A percentile compares a stretch with the other conserved stretches of the same genome.
These are phyloP conservation scores for Tephrocybe sp. DNA, from an alignment of 768 basidiomycete genomes.

Conservation along the genomic window DNA sequence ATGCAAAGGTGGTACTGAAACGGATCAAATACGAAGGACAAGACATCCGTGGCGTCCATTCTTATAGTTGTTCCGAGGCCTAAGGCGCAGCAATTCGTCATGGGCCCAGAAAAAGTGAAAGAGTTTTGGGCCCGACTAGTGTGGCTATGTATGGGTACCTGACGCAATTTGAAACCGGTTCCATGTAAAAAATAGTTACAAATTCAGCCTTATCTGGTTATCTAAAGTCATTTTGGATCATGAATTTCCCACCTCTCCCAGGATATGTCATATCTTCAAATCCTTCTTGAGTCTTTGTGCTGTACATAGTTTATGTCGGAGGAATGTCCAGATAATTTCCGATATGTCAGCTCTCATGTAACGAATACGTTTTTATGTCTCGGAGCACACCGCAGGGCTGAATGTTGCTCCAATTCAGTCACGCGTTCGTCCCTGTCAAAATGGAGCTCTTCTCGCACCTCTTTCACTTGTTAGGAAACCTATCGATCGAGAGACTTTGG, in stretches of 20 bases:
- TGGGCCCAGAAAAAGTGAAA: background rate
- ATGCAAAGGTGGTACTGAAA: conserved; percentile 25
- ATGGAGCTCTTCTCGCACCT: background rate
- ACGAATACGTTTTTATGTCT: background rate
- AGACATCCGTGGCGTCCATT: conserved; percentile 27
- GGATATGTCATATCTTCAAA: background rate
- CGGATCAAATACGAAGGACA: conserved; percentile 34
- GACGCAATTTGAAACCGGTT: background rate
- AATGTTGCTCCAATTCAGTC: background rate
- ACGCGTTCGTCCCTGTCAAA: background rate
- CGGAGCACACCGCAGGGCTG: background rate
- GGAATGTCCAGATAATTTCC: background rate
- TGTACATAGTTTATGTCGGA: background rate
- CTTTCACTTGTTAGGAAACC: background rate
- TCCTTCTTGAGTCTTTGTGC: background rate
- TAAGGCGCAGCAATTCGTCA: conserved; percentile 10
- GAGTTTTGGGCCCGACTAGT: conserved; percentile 3
- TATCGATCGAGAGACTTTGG: background rate
- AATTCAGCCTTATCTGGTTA: background rate
- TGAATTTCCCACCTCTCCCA: background rate
- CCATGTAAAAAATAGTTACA: background rate
- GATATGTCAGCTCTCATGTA: background rate
- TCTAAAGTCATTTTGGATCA: background rate
- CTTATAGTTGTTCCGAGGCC: conserved; percentile 30
- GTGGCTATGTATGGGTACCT: conserved; percentile 18